Evolutionary conservation across 371 early-diverging fungal genomes (phyloP).

Genomic region (Mortierella sp.): DNA sequence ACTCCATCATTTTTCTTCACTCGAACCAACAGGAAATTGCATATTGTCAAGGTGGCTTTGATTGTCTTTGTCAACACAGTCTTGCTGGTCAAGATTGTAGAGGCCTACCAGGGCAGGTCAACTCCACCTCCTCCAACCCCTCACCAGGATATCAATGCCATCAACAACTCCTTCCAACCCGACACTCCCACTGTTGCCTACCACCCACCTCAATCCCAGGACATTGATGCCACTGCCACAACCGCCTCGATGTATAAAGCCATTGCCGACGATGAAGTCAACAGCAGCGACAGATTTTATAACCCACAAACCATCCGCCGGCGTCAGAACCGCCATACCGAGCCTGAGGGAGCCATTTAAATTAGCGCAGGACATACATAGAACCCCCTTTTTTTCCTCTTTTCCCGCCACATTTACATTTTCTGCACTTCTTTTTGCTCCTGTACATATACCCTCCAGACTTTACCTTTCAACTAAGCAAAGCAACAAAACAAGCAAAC

Average conservation of each 20-base stretch:
- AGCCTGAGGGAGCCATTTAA: slow-evolving; percentile 7
- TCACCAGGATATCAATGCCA: slow-evolving; percentile 23
- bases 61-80: slow-evolving; percentile 36
- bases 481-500: neutral
- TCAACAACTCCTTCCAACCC: slow-evolving; percentile 1
- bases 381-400: neutral
- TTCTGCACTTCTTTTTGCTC: neutral
- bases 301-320: neutral
- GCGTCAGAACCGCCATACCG: neutral
- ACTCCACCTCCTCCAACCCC: neutral
- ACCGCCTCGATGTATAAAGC: neutral
- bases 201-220: neutral
- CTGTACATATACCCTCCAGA: neutral
- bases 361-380: neutral
- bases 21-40: slow-evolving; percentile 20
- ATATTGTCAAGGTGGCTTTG: slow-evolving; percentile 26
- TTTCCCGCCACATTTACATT: neutral
- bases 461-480: neutral
- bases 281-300: neutral
- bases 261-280: neutral
- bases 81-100: slow-evolving; percentile 36
- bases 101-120: slow-evolving; percentile 15
- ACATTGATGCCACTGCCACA: neutral
- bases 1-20: neutral
- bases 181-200: neutral